Evolutionary conservation across 2,329 filamentous ascomycete species (phyloP).

Genomic region (Huntiella abstrusa): DNA sequence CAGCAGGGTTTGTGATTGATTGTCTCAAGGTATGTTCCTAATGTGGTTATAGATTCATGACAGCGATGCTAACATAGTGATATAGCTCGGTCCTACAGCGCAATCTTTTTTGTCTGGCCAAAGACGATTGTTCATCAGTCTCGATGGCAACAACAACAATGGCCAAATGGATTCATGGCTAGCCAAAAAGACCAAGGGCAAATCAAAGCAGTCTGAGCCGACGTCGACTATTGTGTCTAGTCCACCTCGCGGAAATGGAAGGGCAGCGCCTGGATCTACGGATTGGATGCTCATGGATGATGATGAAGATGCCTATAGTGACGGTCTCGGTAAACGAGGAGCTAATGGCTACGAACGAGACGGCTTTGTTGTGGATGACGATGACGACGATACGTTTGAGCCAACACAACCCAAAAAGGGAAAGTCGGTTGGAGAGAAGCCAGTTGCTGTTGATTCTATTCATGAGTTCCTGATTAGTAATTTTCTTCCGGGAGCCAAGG

Average conservation of each 20-base stretch:
- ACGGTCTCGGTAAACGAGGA: constrained; percentile 11
- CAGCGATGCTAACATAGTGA: neutral
- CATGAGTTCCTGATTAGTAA: constrained; percentile 44
- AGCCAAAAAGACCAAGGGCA: constrained; percentile 16
- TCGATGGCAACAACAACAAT: constrained; percentile 17
- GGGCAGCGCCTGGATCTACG: neutral
- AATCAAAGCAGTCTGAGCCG: constrained; percentile 20
- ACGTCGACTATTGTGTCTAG: constrained; percentile 34
- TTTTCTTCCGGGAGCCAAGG: constrained; percentile 46
- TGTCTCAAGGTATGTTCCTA: constrained; percentile 32
- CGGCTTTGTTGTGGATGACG: constrained; percentile 17
- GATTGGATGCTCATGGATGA: constrained; percentile 27
- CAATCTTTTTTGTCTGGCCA: constrained; percentile 25
- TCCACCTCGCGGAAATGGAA: constrained; percentile 21
- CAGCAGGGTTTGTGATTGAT: constrained; percentile 48
- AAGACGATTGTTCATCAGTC: constrained; percentile 26
- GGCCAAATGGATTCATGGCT: constrained; percentile 12
- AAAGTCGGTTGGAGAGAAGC: neutral
- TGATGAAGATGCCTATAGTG: constrained; percentile 14
- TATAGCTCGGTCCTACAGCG: constrained; percentile 23
- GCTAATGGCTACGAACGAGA: neutral
- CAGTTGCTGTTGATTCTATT: constrained; percentile 31
- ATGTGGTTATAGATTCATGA: neutral
- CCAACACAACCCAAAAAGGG: constrained; percentile 13
- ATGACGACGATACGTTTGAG: constrained; percentile 28